Percentiles rank a stretch among this genome's conserved stretches.
These are phyloP conservation scores for Talaromyces sp. DNA, from an alignment of 2,329 filamentous ascomycete species.

Conservation along the genomic window DNA sequence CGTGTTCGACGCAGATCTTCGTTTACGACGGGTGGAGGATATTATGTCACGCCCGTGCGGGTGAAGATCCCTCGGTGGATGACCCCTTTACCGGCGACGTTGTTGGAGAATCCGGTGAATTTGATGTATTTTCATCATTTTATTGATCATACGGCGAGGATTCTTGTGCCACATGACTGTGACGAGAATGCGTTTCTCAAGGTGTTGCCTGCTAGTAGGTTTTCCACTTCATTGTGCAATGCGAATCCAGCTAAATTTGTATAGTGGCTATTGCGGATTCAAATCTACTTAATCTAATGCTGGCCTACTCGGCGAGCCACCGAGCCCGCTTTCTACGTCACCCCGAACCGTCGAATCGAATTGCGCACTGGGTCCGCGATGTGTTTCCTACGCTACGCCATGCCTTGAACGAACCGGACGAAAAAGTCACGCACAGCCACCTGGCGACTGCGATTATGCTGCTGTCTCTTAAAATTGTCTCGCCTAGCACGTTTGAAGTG, in stretches of 20 bases:
- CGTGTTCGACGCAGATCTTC: slow-evolving; percentile 27
- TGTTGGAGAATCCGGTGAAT: slow-evolving; percentile 72
- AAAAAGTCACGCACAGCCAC: slow-evolving; percentile 64
- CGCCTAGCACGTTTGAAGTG: slow-evolving; percentile 74
- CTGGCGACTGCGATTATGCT: slow-evolving; percentile 81
- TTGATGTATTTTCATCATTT: slow-evolving; percentile 69
- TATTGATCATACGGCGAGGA: slow-evolving; percentile 71
- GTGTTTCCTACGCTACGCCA: slow-evolving; percentile 61
- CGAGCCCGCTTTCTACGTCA: slow-evolving; percentile 68
- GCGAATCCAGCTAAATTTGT: too few species aligned
- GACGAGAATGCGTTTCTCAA: slow-evolving; percentile 55
- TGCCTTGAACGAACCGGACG: slow-evolving; percentile 56
- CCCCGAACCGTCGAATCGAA: slow-evolving; percentile 67
- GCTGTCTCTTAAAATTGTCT: slow-evolving; percentile 75
- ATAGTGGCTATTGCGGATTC: slow-evolving; percentile 38
- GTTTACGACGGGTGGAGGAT: slow-evolving; percentile 56
- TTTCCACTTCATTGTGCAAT: too few species aligned
- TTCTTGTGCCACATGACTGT: slow-evolving; percentile 58
- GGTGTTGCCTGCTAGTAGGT: slow-evolving; percentile 57
- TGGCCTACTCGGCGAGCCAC: slow-evolving; percentile 81
- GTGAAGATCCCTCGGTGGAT: slow-evolving; percentile 57
- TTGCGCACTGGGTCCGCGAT: slow-evolving; percentile 72
- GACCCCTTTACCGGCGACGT: slow-evolving; percentile 49
- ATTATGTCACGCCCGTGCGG: slow-evolving; percentile 63
- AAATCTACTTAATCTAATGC: slow-evolving; percentile 67